Evolutionary conservation across 2,329 filamentous ascomycete genomes (phyloP).

Genomic region (Arthroderma uncinatum): DNA sequence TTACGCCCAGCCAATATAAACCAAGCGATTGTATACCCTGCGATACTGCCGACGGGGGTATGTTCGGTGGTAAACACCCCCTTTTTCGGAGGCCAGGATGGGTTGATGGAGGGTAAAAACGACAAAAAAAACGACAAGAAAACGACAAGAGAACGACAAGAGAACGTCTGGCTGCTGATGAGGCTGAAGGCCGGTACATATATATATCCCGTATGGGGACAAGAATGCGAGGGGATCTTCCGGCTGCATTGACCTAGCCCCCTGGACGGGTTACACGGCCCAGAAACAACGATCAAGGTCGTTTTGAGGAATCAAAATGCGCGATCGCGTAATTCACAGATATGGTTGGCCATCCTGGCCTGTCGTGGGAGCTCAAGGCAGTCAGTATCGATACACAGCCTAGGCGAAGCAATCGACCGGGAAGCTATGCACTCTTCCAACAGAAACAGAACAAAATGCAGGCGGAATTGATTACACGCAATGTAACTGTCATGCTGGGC

Average conservation of each 20-base stretch:
- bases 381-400: neutral
- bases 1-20: neutral
- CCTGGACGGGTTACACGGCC: neutral
- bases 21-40: neutral
- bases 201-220: neutral
- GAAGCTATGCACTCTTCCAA: neutral
- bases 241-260: neutral
- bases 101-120: neutral
- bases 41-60: neutral
- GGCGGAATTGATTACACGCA: neutral
- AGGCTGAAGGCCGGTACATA: neutral
- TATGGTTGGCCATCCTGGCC: neutral
- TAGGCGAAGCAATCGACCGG: neutral
- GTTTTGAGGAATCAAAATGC: neutral
- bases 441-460: neutral
- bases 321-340: neutral
- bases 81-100: neutral
- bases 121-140: neutral
- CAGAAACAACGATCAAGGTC: too few relatives aligned
- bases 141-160: neutral
- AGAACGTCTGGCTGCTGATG: neutral
- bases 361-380: neutral
- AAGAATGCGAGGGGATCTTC: constrained; percentile 1
- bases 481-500: constrained; percentile 2
- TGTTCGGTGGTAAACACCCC: neutral